Percentiles rank a stretch among this genome's conserved stretches.
Evolutionary conservation across 306 rosid species (phyloP).

Genomic region (Trichosanthes cucumerina): DNA sequence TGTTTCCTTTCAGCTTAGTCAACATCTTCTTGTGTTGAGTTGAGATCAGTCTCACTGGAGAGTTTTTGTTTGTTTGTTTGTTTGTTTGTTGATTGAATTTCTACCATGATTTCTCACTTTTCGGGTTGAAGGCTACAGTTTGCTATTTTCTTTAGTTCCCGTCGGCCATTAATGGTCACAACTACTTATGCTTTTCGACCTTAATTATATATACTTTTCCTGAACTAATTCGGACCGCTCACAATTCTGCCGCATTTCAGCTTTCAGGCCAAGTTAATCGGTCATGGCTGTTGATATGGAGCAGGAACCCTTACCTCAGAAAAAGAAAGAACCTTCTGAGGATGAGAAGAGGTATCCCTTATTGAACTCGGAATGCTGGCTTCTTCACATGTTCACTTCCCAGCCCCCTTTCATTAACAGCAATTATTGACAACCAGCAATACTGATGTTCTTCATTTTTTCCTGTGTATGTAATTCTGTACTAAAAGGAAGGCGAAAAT

Average conservation of each 20-base stretch:
- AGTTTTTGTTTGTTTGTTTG: not conserved
- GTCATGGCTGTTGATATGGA: conserved; percentile 40
- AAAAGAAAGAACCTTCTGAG: conserved; percentile 63
- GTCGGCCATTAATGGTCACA: not conserved
- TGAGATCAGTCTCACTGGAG: not conserved
- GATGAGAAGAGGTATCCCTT: conserved; percentile 62
- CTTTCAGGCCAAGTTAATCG: not conserved
- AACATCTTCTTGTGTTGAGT: not conserved
- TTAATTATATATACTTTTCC: not conserved
- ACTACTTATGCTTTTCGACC: not conserved
- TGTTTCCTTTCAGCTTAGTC: not conserved
- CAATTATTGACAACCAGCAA: not conserved
- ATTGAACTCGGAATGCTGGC: not conserved
- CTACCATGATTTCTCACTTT: not conserved
- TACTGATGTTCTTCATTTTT: not conserved
- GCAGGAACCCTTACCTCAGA: conserved; percentile 34
- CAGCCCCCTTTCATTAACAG: not conserved
- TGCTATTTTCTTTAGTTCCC: not conserved
- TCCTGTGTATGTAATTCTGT: conserved; percentile 9
- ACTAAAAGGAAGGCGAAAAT: conserved; percentile 61
- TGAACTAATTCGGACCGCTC: not conserved
- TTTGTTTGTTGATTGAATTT: not conserved
- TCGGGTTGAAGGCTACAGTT: not conserved
- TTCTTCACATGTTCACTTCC: not conserved
- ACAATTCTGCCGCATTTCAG: conserved; percentile 2